Conservation (phyloP, 495 filamentous ascomycete genomes). For the Neurospora sp. region DNA sequence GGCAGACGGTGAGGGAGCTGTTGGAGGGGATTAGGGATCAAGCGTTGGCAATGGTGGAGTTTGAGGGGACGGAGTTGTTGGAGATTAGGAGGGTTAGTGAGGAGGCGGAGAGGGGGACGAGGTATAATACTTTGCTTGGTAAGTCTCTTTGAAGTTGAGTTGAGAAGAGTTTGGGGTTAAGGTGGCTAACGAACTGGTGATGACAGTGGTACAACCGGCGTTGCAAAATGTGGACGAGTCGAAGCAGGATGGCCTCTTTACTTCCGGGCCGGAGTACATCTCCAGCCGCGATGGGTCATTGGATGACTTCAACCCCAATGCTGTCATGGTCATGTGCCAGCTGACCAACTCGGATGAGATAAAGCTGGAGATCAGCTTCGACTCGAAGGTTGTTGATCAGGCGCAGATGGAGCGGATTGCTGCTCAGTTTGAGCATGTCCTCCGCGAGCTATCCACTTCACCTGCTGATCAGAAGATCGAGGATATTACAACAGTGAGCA, state of each 20-base stretch:
- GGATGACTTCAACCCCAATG: not conserved
- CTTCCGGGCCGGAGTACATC: not conserved
- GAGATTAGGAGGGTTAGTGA: not conserved
- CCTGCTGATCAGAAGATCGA: not conserved
- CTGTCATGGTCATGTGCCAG: not conserved
- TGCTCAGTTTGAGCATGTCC: constrained; percentile 7
- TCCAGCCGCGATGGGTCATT: not conserved
- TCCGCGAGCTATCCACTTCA: not conserved
- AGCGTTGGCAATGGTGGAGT: not conserved
- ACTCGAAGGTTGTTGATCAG: not conserved
- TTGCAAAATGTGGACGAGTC: not conserved
- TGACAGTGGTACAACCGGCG: not conserved
- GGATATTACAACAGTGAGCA: not conserved
- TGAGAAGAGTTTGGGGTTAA: no score
- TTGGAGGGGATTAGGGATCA: not conserved
- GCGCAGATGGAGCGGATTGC: constrained; percentile 4
- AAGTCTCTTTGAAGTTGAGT: not conserved
- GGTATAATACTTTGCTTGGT: not conserved
- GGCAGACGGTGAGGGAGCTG: not conserved
- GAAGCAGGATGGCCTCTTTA: not conserved
- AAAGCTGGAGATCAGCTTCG: constrained; percentile 7
- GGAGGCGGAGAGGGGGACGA: not conserved
- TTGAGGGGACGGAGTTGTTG: not conserved
- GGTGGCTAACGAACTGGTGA: not conserved
- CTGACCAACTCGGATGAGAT: not conserved